These are phyloP conservation scores for Fusarium sp. DNA, from an alignment of 2,329 filamentous ascomycete species.

Conservation along the genomic window DNA sequence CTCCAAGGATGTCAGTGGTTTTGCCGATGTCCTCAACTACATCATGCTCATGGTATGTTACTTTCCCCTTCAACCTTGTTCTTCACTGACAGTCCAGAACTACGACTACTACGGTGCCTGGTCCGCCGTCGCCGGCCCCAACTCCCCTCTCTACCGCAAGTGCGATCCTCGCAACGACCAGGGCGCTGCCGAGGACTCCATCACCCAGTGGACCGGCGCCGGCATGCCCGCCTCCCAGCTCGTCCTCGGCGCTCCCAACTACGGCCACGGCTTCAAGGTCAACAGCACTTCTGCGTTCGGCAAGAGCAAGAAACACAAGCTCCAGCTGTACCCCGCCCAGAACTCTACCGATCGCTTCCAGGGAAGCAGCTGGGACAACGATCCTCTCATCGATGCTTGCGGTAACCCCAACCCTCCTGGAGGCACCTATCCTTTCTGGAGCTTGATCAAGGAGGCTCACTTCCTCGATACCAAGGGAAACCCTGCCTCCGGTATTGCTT, in stretches of 20 bases:
- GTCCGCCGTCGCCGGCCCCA: slow-evolving; percentile 25
- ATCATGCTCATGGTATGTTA: slow-evolving; percentile 33
- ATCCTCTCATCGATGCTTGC: slow-evolving; percentile 21
- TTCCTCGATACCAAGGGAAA: slow-evolving; percentile 22
- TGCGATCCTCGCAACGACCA: slow-evolving; percentile 32
- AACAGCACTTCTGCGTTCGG: slow-evolving; percentile 17
- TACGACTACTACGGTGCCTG: slow-evolving; percentile 34
- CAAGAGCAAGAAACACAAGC: not conserved
- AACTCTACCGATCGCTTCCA: slow-evolving; percentile 35
- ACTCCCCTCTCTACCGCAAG: slow-evolving; percentile 4
- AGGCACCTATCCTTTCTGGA: slow-evolving; percentile 34
- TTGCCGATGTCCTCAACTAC: slow-evolving; percentile 30
- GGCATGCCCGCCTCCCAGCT: slow-evolving; percentile 26
- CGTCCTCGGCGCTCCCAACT: slow-evolving; percentile 29
- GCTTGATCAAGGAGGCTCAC: slow-evolving; percentile 29
- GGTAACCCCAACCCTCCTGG: slow-evolving; percentile 26
- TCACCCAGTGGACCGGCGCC: slow-evolving; percentile 20
- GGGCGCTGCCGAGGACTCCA: slow-evolving; percentile 14
- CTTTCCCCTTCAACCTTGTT: fast-evolving
- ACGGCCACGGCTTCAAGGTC: slow-evolving; percentile 31
- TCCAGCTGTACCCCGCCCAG: slow-evolving; percentile 22
- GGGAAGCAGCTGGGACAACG: slow-evolving; percentile 33
- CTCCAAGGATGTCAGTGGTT: slow-evolving; percentile 23
- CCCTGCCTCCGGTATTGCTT: slow-evolving; percentile 20
- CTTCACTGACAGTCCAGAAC: not conserved